Conservation (phyloP, 306 rosid genomes). For the Rosa chinensis region DNA sequence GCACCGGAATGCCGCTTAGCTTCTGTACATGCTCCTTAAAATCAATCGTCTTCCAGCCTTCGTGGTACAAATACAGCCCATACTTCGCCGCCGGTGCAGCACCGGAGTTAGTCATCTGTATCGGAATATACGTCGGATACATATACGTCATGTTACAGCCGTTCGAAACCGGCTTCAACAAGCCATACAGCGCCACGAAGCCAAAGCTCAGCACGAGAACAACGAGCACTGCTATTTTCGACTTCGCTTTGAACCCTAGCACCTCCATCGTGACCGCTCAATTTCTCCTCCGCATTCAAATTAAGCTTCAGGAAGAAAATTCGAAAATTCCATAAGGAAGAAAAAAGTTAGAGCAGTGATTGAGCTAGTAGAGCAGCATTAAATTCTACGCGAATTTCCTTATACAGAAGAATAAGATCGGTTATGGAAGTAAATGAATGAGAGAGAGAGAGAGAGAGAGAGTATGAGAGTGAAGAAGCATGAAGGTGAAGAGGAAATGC, state of each 20-base stretch:
- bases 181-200: slow-evolving; percentile 62
- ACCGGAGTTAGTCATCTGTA: slow-evolving; percentile 40
- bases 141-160: slow-evolving; percentile 95
- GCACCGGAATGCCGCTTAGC: slow-evolving; percentile 86
- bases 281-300: slow-evolving; percentile 23
- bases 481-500: not conserved
- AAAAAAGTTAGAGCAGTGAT: not conserved
- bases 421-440: not conserved
- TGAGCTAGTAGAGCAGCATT: not conserved
- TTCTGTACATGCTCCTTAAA: slow-evolving; percentile 75
- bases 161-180: slow-evolving; percentile 73
- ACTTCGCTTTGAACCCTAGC: slow-evolving; percentile 61
- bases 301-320: not conserved
- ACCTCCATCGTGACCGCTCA: slow-evolving; percentile 1
- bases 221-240: slow-evolving; percentile 57
- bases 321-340: not conserved
- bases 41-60: slow-evolving; percentile 94
- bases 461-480: not conserved
- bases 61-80: slow-evolving; percentile 83
- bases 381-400: slow-evolving; percentile 1
- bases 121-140: slow-evolving; percentile 94
- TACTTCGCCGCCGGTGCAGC: slow-evolving; percentile 60
- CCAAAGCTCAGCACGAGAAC: slow-evolving; percentile 44
- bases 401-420: slow-evolving; percentile 8
- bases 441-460: not conserved